These are phyloP conservation scores for Chalciporus pseudorubinellus DNA, from an alignment of 768 basidiomycete species.

Conservation along the genomic window DNA sequence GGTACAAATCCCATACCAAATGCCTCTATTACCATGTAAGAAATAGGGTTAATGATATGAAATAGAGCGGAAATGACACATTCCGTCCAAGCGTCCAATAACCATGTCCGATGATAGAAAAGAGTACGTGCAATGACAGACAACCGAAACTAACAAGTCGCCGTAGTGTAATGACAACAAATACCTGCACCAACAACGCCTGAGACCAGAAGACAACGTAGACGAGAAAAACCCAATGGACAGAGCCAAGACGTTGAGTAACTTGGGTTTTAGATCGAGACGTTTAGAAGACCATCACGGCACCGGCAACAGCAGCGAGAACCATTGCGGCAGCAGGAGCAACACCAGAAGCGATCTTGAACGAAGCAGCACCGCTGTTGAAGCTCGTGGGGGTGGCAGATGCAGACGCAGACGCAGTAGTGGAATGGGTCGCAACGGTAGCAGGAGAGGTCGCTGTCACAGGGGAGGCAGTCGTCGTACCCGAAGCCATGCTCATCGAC, in stretches of 20 bases:
- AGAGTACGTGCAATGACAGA: conserved; percentile 8
- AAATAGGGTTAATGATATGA: conserved; percentile 1
- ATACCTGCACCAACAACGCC: conserved; percentile 4
- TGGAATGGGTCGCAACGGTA: conserved; percentile 4
- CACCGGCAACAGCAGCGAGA: conserved; percentile 50
- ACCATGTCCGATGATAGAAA: conserved; percentile 17
- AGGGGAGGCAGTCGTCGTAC: not conserved
- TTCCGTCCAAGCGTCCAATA: conserved; percentile 19
- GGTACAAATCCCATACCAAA: not conserved
- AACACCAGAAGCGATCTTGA: conserved; percentile 32
- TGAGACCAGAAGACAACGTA: conserved; percentile 14
- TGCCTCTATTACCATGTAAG: not conserved
- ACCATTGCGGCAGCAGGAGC: conserved; percentile 36
- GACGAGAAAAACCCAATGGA: conserved; percentile 7
- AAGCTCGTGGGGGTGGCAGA: conserved; percentile 23
- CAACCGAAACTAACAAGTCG: not conserved
- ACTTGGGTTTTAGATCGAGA: conserved; percentile 6
- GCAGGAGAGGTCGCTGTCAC: conserved; percentile 14
- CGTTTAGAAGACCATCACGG: conserved; percentile 43
- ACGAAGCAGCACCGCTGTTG: conserved; percentile 29
- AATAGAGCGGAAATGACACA: conserved; percentile 6
- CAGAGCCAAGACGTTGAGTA: not conserved
- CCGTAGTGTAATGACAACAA: conserved; percentile 15
- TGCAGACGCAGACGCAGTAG: conserved; percentile 11
- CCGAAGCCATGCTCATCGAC: conserved; percentile 7